phyloP scores from a whole-genome alignment of 148 eudicot genomes.

The Polygonum maritimum region DNA sequence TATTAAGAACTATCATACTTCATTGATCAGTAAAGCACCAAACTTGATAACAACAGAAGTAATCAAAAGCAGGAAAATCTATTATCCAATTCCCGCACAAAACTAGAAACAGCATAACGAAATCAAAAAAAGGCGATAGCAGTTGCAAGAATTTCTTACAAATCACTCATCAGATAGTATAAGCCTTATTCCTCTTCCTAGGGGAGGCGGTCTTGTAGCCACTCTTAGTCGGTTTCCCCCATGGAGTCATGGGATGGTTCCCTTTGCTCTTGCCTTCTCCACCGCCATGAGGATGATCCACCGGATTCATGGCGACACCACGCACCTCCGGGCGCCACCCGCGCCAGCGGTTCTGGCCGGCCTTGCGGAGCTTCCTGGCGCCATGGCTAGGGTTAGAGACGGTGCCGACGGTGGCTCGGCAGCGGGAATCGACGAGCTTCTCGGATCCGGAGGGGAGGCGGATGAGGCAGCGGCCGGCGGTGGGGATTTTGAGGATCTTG shows the following conservation, averaged over 20 bases:
- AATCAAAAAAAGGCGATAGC: neutral
- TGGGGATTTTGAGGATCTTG: slow-evolving; percentile 66
- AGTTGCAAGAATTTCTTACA: neutral
- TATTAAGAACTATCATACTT: neutral
- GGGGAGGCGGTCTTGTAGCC: slow-evolving; percentile 75
- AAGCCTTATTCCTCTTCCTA: slow-evolving; percentile 44
- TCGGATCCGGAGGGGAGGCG: slow-evolving; percentile 58
- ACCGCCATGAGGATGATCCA: slow-evolving; percentile 95
- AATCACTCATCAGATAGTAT: slow-evolving; percentile 1
- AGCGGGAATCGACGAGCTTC: slow-evolving; percentile 52
- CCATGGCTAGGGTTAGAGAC: slow-evolving; percentile 55
- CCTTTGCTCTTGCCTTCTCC: slow-evolving; percentile 92
- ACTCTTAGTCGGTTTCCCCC: slow-evolving; percentile 89
- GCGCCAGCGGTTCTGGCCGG: slow-evolving; percentile 73
- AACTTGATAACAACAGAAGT: neutral
- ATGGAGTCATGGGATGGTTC: slow-evolving; percentile 47
- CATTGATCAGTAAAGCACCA: neutral
- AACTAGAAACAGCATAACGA: neutral
- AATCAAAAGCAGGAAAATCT: neutral
- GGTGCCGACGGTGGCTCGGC: slow-evolving; percentile 64
- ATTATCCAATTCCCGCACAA: neutral
- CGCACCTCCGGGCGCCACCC: slow-evolving; percentile 71
- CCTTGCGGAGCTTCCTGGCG: slow-evolving; percentile 57
- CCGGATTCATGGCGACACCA: slow-evolving; percentile 90
- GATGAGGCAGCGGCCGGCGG: slow-evolving; percentile 28